Evolutionary conservation across 371 early-diverging fungal species (phyloP).

Genomic region (Lichtheimia corymbifera): DNA sequence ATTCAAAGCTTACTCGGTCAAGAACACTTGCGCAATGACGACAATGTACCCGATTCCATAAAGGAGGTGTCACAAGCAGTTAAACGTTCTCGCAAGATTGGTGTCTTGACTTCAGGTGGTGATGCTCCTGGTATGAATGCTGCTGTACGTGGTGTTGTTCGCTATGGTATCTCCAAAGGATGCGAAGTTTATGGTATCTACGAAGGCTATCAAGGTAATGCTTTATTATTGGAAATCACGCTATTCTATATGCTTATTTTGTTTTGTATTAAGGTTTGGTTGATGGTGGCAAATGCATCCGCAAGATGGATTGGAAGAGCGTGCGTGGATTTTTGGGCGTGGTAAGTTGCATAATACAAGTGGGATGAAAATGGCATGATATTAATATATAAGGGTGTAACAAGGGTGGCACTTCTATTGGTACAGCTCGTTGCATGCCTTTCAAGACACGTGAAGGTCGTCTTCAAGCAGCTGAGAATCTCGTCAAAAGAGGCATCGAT

Average conservation of each 20-base stretch:
- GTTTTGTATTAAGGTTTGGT: conserved; percentile 75
- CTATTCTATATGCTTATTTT: neutral
- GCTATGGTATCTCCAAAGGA: conserved; percentile 83
- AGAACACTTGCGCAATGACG: neutral
- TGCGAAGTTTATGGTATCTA: conserved; percentile 91
- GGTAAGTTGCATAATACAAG: conserved; percentile 35
- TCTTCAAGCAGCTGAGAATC: conserved; percentile 79
- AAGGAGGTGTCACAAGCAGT: conserved; percentile 1
- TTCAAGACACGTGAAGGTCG: conserved; percentile 91
- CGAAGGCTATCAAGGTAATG: conserved; percentile 95
- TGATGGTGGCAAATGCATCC: conserved; percentile 88
- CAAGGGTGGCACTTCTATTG: conserved; percentile 94
- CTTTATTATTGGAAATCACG: neutral
- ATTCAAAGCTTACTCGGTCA: conserved; percentile 15
- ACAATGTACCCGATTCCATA: neutral
- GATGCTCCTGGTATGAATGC: conserved; percentile 99
- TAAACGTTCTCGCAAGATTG: conserved; percentile 65
- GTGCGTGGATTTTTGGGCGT: conserved; percentile 82
- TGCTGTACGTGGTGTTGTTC: conserved; percentile 93
- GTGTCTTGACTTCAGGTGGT: conserved; percentile 97
- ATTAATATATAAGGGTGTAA: neutral
- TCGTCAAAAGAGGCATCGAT: conserved; percentile 91
- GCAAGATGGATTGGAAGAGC: conserved; percentile 84
- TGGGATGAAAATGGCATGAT: conserved; percentile 2
- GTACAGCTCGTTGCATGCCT: conserved; percentile 88